phyloP scores from a whole-genome alignment of 805 yeast genomes.

The Candida qinlingensis region DNA sequence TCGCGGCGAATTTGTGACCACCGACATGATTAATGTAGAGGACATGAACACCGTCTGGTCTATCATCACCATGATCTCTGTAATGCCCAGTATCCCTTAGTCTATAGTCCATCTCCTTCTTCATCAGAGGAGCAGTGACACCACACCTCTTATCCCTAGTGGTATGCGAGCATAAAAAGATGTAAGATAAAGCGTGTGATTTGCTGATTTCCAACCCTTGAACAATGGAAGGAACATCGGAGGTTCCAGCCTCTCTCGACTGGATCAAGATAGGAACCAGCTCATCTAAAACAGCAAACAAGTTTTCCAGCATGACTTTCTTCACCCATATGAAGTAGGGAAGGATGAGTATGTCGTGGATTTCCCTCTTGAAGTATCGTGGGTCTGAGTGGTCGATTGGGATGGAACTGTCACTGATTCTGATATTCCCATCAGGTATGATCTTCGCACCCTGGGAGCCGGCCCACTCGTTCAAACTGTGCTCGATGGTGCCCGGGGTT shows the following conservation, averaged over 20 bases:
- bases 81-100: constrained; percentile 65
- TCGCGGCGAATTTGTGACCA: constrained; percentile 93
- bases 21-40: constrained; percentile 83
- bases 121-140: constrained; percentile 86
- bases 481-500: constrained; percentile 41
- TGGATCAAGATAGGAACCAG: constrained; percentile 38
- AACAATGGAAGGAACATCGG: constrained; percentile 14
- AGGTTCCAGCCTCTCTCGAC: constrained; percentile 15
- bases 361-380: constrained; percentile 36
- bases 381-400: constrained; percentile 41
- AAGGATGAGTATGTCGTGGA: constrained; percentile 58
- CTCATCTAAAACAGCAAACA: constrained; percentile 36
- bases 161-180: constrained; percentile 82
- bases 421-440: constrained; percentile 31
- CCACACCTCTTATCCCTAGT: constrained; percentile 94
- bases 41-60: constrained; percentile 71
- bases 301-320: constrained; percentile 40
- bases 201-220: constrained; percentile 28
- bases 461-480: constrained; percentile 39
- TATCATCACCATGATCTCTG: constrained; percentile 71
- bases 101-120: constrained; percentile 67
- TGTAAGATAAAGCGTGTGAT: constrained; percentile 39
- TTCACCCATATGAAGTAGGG: constrained; percentile 73
- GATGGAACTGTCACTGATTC: constrained; percentile 51
- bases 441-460: constrained; percentile 19